phyloP scores from a whole-genome alignment of 768 basidiomycete species.

The Suillus decipiens region DNA sequence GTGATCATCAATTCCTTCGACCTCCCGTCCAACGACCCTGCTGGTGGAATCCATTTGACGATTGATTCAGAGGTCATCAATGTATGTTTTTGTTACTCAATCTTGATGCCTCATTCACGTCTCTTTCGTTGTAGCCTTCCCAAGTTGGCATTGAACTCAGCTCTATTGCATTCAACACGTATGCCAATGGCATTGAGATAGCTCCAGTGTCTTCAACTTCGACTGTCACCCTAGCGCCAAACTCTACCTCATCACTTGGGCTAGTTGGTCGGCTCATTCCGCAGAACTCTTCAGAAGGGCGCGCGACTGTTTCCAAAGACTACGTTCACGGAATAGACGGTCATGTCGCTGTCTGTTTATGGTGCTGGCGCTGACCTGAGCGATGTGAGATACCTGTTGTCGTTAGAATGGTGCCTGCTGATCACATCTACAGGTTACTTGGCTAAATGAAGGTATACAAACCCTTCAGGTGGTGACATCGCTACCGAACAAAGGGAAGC shows the following conservation, averaged over 20 bases:
- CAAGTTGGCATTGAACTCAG: conserved; percentile 71
- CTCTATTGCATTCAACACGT: conserved; percentile 63
- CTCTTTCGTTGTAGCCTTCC: conserved; percentile 49
- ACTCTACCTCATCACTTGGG: conserved; percentile 50
- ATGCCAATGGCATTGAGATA: conserved; percentile 51
- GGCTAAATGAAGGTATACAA: conserved; percentile 74
- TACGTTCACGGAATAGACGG: conserved; percentile 71
- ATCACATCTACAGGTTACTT: conserved; percentile 50
- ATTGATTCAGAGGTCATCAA: conserved; percentile 61
- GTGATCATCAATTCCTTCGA: conserved; percentile 70
- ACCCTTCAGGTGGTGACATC: conserved; percentile 56
- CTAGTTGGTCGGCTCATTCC: conserved; percentile 67
- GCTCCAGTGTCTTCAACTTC: conserved; percentile 56
- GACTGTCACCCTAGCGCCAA: conserved; percentile 55
- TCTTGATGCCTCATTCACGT: conserved; percentile 12
- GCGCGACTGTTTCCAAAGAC: conserved; percentile 64
- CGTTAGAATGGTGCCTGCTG: conserved; percentile 8
- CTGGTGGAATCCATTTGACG: conserved; percentile 69
- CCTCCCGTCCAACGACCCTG: conserved; percentile 68
- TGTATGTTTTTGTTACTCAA: conserved; percentile 37
- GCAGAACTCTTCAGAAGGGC: conserved; percentile 52
- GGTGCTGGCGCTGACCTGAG: conserved; percentile 60
- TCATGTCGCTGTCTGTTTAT: conserved; percentile 57
- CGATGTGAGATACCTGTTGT: conserved; percentile 41
- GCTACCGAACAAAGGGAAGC: conserved; percentile 62